A percentile compares a stretch with the other conserved stretches of the same genome.
Conservation (phyloP, 164 flowering plant genomes). For the Liquidambar formosana region DNA sequence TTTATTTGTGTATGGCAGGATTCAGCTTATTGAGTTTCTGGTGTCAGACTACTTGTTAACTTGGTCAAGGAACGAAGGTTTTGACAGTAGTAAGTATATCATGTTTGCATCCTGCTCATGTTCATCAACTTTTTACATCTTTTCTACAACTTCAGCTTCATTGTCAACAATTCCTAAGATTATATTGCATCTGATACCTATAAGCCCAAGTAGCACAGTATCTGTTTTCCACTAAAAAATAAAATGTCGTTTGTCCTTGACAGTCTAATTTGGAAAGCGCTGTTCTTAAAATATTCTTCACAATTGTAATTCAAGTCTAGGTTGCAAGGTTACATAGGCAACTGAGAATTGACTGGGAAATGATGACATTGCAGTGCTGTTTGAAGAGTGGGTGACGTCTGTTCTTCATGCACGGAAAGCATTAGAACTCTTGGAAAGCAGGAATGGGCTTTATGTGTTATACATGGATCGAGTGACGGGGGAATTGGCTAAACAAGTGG, state of each 20-base stretch:
- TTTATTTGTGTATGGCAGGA: slow-evolving; percentile 51
- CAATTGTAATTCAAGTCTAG: neutral
- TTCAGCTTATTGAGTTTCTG: slow-evolving; percentile 82
- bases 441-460: slow-evolving; percentile 73
- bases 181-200: neutral
- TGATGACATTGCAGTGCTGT: slow-evolving; percentile 46
- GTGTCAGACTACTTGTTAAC: slow-evolving; percentile 56
- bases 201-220: neutral
- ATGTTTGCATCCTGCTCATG: neutral
- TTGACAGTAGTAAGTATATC: slow-evolving; percentile 55
- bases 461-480: slow-evolving; percentile 86
- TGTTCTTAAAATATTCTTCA: neutral
- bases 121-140: neutral
- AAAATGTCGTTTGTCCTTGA: neutral
- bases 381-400: slow-evolving; percentile 75
- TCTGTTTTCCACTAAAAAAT: neutral
- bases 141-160: neutral
- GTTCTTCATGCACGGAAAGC: slow-evolving; percentile 63
- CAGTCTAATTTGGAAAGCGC: neutral
- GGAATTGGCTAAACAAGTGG: slow-evolving; percentile 55
- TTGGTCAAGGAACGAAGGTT: slow-evolving; percentile 57
- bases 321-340: neutral
- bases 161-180: neutral
- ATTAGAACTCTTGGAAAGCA: slow-evolving; percentile 63
- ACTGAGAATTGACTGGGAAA: neutral